Percentiles rank a stretch among this genome's conserved stretches.
phyloP scores from a whole-genome alignment of 73 alveolate genomes.

The Symbiodinium natans region DNA sequence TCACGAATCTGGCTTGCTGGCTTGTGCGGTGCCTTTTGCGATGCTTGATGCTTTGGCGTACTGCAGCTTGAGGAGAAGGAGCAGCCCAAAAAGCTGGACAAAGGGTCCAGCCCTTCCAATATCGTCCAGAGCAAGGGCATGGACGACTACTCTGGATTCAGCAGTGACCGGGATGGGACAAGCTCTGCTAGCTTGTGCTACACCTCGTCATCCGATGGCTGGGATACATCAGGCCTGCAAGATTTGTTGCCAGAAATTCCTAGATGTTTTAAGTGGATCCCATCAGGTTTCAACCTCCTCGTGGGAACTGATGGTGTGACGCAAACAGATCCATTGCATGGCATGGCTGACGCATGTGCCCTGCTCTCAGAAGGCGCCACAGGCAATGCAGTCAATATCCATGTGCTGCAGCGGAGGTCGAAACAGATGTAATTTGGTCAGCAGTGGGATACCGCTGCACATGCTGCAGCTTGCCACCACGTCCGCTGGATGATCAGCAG shows the following conservation, averaged over 20 bases:
- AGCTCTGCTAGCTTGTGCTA: constrained; percentile 58
- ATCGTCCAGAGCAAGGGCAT: too few species aligned
- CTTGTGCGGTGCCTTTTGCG: too few species aligned
- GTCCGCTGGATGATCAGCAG: constrained; percentile 16
- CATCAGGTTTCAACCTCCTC: constrained; percentile 43
- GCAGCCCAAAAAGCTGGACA: background rate
- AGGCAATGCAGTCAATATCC: background rate
- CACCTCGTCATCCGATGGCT: constrained; percentile 30
- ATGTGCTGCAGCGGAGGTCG: constrained; percentile 18
- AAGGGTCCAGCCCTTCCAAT: background rate
- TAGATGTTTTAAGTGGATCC: background rate
- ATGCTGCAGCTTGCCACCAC: constrained; percentile 15
- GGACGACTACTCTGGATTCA: constrained; percentile 43
- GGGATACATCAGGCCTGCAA: constrained; percentile 52
- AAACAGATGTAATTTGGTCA: constrained; percentile 24
- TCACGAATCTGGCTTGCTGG: too few species aligned
- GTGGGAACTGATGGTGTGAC: constrained; percentile 1
- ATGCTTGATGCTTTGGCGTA: background rate
- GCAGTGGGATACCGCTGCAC: constrained; percentile 12
- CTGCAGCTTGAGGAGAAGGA: background rate
- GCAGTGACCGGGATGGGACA: constrained; percentile 33
- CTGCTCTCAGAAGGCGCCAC: background rate
- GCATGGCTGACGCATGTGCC: constrained; percentile 36
- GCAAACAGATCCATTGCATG: constrained; percentile 50
- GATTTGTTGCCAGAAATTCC: background rate